A percentile compares a stretch with the other conserved stretches of the same genome.
Conservation (phyloP, 192 early-diverging fungal genomes). For the Coemansia interrupta region DNA sequence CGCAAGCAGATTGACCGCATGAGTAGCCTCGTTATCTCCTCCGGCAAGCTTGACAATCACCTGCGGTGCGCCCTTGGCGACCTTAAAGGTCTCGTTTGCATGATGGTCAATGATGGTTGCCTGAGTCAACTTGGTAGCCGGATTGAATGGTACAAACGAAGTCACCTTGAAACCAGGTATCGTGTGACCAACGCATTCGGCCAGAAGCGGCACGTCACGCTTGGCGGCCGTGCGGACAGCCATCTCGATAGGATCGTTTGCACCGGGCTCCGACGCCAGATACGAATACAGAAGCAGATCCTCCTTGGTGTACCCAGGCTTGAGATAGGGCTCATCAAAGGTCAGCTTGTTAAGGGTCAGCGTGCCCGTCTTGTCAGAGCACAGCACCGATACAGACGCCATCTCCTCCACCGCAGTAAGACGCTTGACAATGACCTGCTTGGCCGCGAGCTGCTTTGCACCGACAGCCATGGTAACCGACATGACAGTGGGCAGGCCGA, state of each 20-base stretch:
- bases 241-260: slow-evolving; percentile 84
- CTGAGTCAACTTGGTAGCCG: slow-evolving; percentile 86
- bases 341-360: slow-evolving; percentile 86
- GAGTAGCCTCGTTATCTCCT: slow-evolving; percentile 76
- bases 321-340: slow-evolving; percentile 81
- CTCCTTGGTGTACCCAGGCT: slow-evolving; percentile 62
- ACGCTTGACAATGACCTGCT: slow-evolving; percentile 90
- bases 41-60: slow-evolving; percentile 82
- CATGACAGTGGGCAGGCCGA: slow-evolving; percentile 90
- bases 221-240: slow-evolving; percentile 82
- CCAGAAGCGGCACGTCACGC: slow-evolving; percentile 64
- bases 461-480: slow-evolving; percentile 94
- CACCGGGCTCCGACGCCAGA: slow-evolving; percentile 80
- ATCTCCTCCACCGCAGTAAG: slow-evolving; percentile 92
- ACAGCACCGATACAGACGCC: slow-evolving; percentile 81
- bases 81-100: slow-evolving; percentile 73
- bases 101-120: slow-evolving; percentile 76
- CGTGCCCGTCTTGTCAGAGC: slow-evolving; percentile 86
- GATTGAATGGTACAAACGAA: slow-evolving; percentile 90
- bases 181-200: slow-evolving; percentile 61
- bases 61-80: slow-evolving; percentile 93
- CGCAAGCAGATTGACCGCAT: slow-evolving; percentile 81
- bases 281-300: slow-evolving; percentile 81
- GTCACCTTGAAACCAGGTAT: slow-evolving; percentile 94
- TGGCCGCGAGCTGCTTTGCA: slow-evolving; percentile 78